Base-by-base conservation (phyloP, 352 stramenopile genomes). In the Globisporangium rhizosaccharum region DNA sequence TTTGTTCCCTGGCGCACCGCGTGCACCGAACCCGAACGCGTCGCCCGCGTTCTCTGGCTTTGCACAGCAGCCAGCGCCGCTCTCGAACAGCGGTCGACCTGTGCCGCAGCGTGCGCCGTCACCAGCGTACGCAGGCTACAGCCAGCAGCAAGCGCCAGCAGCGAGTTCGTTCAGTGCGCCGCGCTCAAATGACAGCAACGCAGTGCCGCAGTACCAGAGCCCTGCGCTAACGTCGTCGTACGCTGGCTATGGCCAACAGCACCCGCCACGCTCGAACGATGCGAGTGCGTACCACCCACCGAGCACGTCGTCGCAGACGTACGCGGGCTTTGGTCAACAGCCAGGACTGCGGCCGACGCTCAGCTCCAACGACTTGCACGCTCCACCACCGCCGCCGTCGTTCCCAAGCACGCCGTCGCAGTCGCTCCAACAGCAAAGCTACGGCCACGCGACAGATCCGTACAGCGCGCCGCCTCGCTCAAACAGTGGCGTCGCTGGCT, bases 1-100 rank as follows among this genome's bases (percentile, higher is more conserved):
- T 42, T 51, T 82, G 20, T 82, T 82, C 56, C 73, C 64, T 33
- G 73, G 73, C 23, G 68, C 61, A 14, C 63, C 63, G 46, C 63
- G 63, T 23, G 62, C 64, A 12, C 68, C 58, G 23, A 65, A 36
- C 42, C 10, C 59, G 7, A 68, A 46, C 15, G 52, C 59, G 39
- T 61, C 68, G 33, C 57, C 56, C 17, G 50, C 59, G 18, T 65
- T 57, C 25, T 17, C 48, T 6, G 37, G 15, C 9, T 41, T 41
- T 25, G 26, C 17, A 10, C 48, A 39, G 48, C 48, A 56, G 25
- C 37, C 56, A 33, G 56, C 57, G 7, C 57, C 57, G 17, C 48
- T 49, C 18, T 62, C 56, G 1, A 62, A 62, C 42, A 49, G 56
- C 37, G 8, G 33, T 18, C 57, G 18, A 63, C 33, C 45, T n/a